phyloP scores from a whole-genome alignment of 176 grass and related monocot genomes.

The Lolium multiflorum region DNA sequence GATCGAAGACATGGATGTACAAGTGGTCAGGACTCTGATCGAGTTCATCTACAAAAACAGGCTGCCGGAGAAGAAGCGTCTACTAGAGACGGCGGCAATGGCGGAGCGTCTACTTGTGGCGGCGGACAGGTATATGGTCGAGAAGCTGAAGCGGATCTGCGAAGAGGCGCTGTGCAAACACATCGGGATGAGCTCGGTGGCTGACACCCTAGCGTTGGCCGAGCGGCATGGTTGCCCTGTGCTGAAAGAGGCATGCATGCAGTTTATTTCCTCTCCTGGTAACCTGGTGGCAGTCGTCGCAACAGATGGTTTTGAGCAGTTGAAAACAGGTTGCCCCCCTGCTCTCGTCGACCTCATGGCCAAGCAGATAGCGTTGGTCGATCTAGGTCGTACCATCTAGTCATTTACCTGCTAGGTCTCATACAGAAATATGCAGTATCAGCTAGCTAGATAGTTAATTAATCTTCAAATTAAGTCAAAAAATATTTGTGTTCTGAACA shows the following conservation, averaged over 20 bases:
- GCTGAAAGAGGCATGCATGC: constrained; percentile 11
- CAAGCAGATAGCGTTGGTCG: not conserved
- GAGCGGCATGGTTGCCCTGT: not conserved
- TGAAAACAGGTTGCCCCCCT: not conserved
- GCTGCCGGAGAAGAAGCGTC: not conserved
- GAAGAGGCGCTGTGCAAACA: constrained; percentile 17
- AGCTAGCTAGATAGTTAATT: too few species aligned
- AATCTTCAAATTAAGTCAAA: too few species aligned
- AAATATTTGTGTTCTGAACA: too few species aligned
- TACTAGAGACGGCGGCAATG: not conserved
- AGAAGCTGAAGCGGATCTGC: not conserved
- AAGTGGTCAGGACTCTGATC: constrained; percentile 4
- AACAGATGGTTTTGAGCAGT: not conserved
- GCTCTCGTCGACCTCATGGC: constrained; percentile 12
- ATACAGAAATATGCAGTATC: too few species aligned
- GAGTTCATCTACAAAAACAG: not conserved
- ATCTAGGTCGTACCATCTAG: not conserved
- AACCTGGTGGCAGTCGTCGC: not conserved
- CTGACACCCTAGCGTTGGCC: constrained; percentile 12
- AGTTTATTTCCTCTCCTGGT: not conserved
- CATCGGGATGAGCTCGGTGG: not conserved
- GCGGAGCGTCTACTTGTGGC: constrained; percentile 11
- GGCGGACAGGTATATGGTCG: not conserved
- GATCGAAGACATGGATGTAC: not conserved
- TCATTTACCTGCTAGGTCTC: not conserved